Evolutionary conservation across 1,139 yeast genomes (phyloP), one percentile per base, ranked within the genome.

Genomic region (Candida dubliniensis): DNA sequence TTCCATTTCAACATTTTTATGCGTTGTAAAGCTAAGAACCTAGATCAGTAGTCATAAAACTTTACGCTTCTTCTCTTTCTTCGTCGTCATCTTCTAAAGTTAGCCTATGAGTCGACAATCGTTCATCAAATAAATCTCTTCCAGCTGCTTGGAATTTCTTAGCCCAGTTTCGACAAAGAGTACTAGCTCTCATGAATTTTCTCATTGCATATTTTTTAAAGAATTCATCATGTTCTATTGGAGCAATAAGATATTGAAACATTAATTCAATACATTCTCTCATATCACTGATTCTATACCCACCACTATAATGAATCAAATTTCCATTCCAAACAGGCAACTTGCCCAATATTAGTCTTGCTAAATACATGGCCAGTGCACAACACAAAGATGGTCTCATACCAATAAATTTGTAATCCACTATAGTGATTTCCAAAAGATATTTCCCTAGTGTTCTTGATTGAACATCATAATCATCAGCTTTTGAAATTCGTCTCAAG

Each of bases 381-480:
- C 96, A 84, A 58, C 95, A 83, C 52, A 85, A 74, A 10, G 96
- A 86, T 10, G 97, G 97, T 50, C 81, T 74, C 56, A 77, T 78
- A 14, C 89, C 89, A 57, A 90, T 79, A 60, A 91, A 85, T 56
- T 83, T 79, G 62, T 87, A 86, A 63, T 90, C 96, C 46, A 90
- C 82, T 25, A 86, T 73, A 12, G 93, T 78, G 38, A 90, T 83
- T 63, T 91, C 98, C 49, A 91, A 69, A 47, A 91, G 71, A 63
- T 89, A 91, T 66, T 91, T 91, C 30, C 96, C 98, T 54, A 91
- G 77, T 11, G 97, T 90, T 64, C 98, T 82, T 42, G 95, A 82
- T 66, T 87, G 93, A 48, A 89, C 88, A 64, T 90, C 96, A 69
- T 90, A 91, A 64, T 88, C 93, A 66, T 91, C 98, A 34, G 98